Conservation (phyloP, 192 early-diverging fungal species). For the Haplosporangium gracile region DNA sequence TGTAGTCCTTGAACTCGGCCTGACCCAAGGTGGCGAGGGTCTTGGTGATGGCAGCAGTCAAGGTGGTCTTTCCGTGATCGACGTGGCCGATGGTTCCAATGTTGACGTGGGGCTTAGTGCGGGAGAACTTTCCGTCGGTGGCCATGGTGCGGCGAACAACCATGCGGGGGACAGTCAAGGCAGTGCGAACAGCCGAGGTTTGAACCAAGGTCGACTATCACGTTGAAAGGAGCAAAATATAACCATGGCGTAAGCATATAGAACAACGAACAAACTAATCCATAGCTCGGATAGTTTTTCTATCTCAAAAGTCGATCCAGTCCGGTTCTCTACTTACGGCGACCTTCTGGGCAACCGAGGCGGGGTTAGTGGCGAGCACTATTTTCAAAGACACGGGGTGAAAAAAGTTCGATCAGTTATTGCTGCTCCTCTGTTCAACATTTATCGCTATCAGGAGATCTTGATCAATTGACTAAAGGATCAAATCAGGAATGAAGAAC, state of each 20-base stretch:
- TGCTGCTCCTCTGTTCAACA: background rate
- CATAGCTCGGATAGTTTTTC: too few species aligned
- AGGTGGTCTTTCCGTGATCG: slow-evolving; percentile 98
- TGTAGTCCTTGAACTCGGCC: slow-evolving; percentile 95
- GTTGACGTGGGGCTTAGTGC: slow-evolving; percentile 97
- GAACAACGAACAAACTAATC: background rate
- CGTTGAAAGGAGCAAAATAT: background rate
- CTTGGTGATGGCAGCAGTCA: slow-evolving; percentile 99
- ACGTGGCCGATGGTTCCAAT: slow-evolving; percentile 99
- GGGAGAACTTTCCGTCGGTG: slow-evolving; percentile 71
- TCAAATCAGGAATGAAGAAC: background rate
- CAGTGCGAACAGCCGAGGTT: slow-evolving; percentile 33
- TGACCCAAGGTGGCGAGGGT: slow-evolving; percentile 84
- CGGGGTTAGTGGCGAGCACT: slow-evolving; percentile 57
- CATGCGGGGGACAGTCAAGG: slow-evolving; percentile 50
- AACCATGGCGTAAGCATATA: background rate
- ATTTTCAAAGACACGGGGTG: background rate
- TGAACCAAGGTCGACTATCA: slow-evolving; percentile 34
- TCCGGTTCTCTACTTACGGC: slow-evolving; percentile 31
- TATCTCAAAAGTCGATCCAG: background rate
- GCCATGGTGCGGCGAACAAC: slow-evolving; percentile 55
- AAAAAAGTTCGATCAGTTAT: background rate
- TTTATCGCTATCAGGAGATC: background rate
- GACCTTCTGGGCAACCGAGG: slow-evolving; percentile 45
- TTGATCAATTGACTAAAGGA: background rate